Conservation (phyloP, 2,329 filamentous ascomycete species). For the Alternaria hordeiaustralica region DNA sequence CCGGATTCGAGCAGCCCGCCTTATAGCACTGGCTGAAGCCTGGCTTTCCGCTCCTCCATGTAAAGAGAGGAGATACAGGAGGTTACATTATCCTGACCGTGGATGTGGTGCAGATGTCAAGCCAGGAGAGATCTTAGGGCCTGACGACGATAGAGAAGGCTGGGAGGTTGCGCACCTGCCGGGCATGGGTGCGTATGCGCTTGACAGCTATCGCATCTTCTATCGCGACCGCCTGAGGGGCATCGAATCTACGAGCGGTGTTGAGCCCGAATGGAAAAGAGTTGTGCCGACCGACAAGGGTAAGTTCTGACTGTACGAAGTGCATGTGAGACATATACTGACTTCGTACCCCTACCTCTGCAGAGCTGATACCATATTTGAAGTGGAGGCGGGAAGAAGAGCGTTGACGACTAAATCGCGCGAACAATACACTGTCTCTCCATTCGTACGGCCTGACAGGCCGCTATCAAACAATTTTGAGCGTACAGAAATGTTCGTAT, state of each 20-base stretch:
- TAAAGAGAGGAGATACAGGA: slow-evolving; percentile 63
- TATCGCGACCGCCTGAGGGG: slow-evolving; percentile 80
- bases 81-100: slow-evolving; percentile 51
- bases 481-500: neutral
- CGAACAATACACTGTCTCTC: neutral
- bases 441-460: neutral
- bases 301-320: too few relatives aligned
- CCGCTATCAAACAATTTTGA: neutral
- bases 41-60: slow-evolving; percentile 72
- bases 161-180: slow-evolving; percentile 91
- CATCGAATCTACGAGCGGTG: slow-evolving; percentile 59
- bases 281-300: slow-evolving; percentile 79
- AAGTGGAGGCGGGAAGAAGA: slow-evolving; percentile 93
- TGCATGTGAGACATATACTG: too few relatives aligned
- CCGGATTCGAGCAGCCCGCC: slow-evolving; percentile 63
- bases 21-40: slow-evolving; percentile 72
- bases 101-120: slow-evolving; percentile 50
- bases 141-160: slow-evolving; percentile 51
- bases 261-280: slow-evolving; percentile 90
- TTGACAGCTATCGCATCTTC: slow-evolving; percentile 94
- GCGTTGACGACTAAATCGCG: neutral
- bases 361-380: slow-evolving; percentile 69
- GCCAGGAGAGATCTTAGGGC: slow-evolving; percentile 49
- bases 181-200: slow-evolving; percentile 73
- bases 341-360: too few relatives aligned